Evolutionary conservation across 345 rosid genomes (phyloP).

Genomic region (Arabidopsis thaliana): DNA sequence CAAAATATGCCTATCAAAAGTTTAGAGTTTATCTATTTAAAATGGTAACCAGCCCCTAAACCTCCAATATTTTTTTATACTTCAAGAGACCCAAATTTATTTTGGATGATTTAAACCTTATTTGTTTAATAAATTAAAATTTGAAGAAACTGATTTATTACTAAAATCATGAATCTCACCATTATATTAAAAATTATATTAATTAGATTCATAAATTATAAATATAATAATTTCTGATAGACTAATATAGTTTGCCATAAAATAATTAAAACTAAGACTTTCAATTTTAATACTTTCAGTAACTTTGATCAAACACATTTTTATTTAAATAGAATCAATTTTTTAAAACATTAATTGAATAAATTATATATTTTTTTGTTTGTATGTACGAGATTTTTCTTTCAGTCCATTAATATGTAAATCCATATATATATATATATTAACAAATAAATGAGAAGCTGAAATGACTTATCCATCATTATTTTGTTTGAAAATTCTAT

Average conservation of each 20-base stretch:
- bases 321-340: not conserved
- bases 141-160: not conserved
- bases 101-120: not conserved
- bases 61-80: not conserved
- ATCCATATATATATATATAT: too few relatives aligned
- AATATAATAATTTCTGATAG: not conserved
- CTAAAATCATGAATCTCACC: not conserved
- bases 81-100: not conserved
- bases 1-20: not conserved
- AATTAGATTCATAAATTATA: not conserved
- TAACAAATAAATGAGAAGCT: not conserved
- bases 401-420: not conserved
- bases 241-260: not conserved
- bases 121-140: not conserved
- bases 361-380: not conserved
- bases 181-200: not conserved
- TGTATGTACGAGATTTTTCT: too few relatives aligned
- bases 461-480: constrained; percentile 6
- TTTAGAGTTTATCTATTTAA: not conserved
- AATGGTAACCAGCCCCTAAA: not conserved
- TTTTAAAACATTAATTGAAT: not conserved
- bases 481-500: not conserved
- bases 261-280: not conserved
- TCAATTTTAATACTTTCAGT: not conserved
- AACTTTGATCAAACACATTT: not conserved